Evolutionary conservation across 1,284 basidiomycete species (phyloP), one percentile per base, ranked within the genome.

Genomic region (Pisolithus thermaeus): DNA sequence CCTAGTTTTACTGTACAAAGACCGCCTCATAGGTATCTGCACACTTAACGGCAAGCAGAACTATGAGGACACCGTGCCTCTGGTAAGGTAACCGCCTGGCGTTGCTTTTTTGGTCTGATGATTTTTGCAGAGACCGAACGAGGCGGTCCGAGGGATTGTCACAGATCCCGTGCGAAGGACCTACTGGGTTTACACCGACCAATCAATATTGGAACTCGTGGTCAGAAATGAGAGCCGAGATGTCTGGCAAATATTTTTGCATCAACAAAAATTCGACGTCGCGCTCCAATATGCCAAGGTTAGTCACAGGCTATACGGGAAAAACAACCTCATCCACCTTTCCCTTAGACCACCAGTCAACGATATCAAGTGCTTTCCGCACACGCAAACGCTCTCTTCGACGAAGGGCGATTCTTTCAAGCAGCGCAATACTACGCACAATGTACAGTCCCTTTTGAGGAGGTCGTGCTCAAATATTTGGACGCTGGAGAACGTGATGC

Each of bases 141-240:
- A 95, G 64, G 71, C 72, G 48, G 83, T 92, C 7, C 74, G 81
- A 23, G 90, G 87, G 0, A 72, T 97, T 22, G 80, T 84, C 4
- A 78, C 87, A 7, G 97, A 99, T 68, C 85, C 90, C 7, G 81
- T 91, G 4, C 83, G 90, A 7, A 84, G 83, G 64, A 98, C 96
- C 4, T 96, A 90, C 61, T 99, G 97, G 97, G 79, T 97, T 2
- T 97, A 90, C 66, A 95, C 96, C 0, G 84, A 92, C 59, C 80
- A 86, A 53, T 90, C 91, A 0, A 80, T 99, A 42, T 94, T 92
- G 61, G 97, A 99, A 64, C 73, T 99, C 18, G 82, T 89, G 14
- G 78, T 93, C 16, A 78, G 78, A 9, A 91, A 96, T 58, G 97
- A 99, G 72, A 90, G 90, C 61, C 82, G 95, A 3, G 90, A 98